Conservation (phyloP, 805 yeast genomes). For the Lipomyces anomalus region DNA sequence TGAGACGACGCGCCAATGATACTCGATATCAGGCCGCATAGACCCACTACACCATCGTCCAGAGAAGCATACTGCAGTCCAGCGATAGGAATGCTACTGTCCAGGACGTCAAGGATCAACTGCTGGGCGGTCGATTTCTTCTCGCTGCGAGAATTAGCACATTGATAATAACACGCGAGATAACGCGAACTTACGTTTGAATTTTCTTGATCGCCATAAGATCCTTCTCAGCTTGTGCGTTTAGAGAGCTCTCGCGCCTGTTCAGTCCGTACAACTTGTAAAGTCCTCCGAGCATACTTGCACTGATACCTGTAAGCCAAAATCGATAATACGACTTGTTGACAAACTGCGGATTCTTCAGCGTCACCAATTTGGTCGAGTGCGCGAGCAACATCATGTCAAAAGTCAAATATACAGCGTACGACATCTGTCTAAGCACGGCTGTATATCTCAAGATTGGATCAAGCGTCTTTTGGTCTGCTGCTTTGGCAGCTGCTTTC, state of each 20-base stretch:
- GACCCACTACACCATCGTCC: constrained; percentile 75
- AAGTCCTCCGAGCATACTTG: constrained; percentile 55
- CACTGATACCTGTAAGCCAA: constrained; percentile 70
- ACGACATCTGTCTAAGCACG: constrained; percentile 34
- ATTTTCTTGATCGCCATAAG: constrained; percentile 37
- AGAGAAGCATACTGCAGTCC: constrained; percentile 53
- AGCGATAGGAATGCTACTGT: constrained; percentile 68
- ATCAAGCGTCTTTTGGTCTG: constrained; percentile 66
- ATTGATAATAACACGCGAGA: neutral
- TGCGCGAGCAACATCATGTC: constrained; percentile 47
- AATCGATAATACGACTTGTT: constrained; percentile 59
- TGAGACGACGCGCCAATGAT: constrained; percentile 51
- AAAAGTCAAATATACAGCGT: constrained; percentile 33
- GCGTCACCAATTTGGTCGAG: constrained; percentile 34
- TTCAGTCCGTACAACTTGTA: constrained; percentile 47
- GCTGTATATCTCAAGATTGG: constrained; percentile 44
- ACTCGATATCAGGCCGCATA: constrained; percentile 80
- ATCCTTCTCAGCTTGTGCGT: constrained; percentile 35
- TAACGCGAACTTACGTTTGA: constrained; percentile 31
- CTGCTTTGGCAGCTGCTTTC: constrained; percentile 60
- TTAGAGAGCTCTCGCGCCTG: constrained; percentile 34
- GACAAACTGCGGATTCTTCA: constrained; percentile 40
- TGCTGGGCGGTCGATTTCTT: constrained; percentile 51
- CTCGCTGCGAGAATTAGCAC: constrained; percentile 25
- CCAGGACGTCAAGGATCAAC: constrained; percentile 70